A percentile compares a stretch with the other conserved stretches of the same genome.
Evolutionary conservation across 371 early-diverging fungal species (phyloP).

Genomic region (Circinella umbellata): DNA sequence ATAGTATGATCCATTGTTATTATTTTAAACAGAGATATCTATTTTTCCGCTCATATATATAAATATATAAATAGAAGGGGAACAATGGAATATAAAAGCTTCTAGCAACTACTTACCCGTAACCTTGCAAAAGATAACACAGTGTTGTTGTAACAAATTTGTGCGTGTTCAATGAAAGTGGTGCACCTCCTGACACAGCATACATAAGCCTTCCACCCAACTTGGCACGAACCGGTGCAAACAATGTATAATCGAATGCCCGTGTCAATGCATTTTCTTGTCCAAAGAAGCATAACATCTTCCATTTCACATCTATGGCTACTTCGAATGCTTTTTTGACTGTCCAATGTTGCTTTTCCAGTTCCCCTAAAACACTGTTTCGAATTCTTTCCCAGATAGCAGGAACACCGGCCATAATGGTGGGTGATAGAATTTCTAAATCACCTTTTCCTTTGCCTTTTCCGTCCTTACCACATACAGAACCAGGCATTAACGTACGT

Average conservation of each 20-base stretch:
- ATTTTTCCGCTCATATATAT: no score
- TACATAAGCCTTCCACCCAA: conserved; percentile 89
- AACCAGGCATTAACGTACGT: conserved; percentile 83
- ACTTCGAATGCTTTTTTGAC: conserved; percentile 59
- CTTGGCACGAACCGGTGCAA: conserved; percentile 75
- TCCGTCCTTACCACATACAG: conserved; percentile 62
- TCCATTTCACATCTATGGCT: conserved; percentile 76
- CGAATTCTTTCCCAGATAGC: conserved; percentile 91
- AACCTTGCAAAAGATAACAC: conserved; percentile 81
- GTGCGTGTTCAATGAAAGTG: conserved; percentile 86
- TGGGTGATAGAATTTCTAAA: conserved; percentile 85
- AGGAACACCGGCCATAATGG: conserved; percentile 90
- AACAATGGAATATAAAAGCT: neutral
- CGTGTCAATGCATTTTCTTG: conserved; percentile 65
- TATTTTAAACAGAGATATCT: no score
- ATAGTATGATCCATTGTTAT: no score
- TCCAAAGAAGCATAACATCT: conserved; percentile 59
- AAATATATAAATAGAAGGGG: neutral
- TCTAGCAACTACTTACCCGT: conserved; percentile 46
- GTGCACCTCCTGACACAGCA: conserved; percentile 93
- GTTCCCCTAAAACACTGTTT: conserved; percentile 72
- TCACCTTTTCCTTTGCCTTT: conserved; percentile 89
- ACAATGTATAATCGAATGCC: conserved; percentile 78
- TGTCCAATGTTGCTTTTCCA: conserved; percentile 66
- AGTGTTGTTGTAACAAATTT: conserved; percentile 80